phyloP scores from a whole-genome alignment of 2,329 filamentous ascomycete genomes.

The Chaetomiaceae sp. region DNA sequence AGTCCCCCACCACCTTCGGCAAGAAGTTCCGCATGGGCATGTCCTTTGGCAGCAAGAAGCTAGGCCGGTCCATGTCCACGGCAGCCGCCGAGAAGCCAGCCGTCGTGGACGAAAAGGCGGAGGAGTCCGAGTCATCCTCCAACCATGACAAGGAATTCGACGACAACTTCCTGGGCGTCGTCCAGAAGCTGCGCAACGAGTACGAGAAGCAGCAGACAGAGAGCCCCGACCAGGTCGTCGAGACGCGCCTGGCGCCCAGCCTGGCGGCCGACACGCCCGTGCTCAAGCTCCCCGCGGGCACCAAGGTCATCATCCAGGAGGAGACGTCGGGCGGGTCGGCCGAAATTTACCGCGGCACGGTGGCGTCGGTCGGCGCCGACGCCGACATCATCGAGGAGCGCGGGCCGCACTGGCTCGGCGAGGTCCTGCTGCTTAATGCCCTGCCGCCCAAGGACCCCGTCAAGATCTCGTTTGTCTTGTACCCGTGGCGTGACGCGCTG shows the following conservation, averaged over 20 bases:
- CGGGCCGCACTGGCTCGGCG: slow-evolving; percentile 87
- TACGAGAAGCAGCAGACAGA: slow-evolving; percentile 66
- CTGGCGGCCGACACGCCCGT: slow-evolving; percentile 70
- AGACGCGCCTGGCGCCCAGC: slow-evolving; percentile 63
- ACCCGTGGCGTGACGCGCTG: slow-evolving; percentile 71
- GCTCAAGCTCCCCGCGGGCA: slow-evolving; percentile 63
- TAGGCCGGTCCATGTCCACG: slow-evolving; percentile 63
- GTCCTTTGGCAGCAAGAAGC: slow-evolving; percentile 79
- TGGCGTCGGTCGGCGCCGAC: slow-evolving; percentile 70
- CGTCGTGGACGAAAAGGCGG: slow-evolving; percentile 69
- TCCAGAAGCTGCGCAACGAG: slow-evolving; percentile 67
- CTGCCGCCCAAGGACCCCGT: slow-evolving; percentile 84
- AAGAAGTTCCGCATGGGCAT: slow-evolving; percentile 76
- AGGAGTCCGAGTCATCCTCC: slow-evolving; percentile 59
- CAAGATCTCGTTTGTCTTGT: slow-evolving; percentile 91
- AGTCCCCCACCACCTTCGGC: slow-evolving; percentile 57
- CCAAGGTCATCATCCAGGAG: slow-evolving; percentile 65
- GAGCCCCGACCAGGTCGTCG: slow-evolving; percentile 48
- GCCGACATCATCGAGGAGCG: slow-evolving; percentile 79
- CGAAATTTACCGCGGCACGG: slow-evolving; percentile 87
- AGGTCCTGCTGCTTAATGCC: slow-evolving; percentile 77
- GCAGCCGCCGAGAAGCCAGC: slow-evolving; percentile 67
- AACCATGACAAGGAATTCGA: slow-evolving; percentile 69
- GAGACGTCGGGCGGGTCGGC: slow-evolving; percentile 65
- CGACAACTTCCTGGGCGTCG: slow-evolving; percentile 66